Percentiles rank a stretch among this genome's conserved stretches.
These are phyloP conservation scores for Nidularia sp. DNA, from an alignment of 768 basidiomycete genomes.

Conservation along the genomic window DNA sequence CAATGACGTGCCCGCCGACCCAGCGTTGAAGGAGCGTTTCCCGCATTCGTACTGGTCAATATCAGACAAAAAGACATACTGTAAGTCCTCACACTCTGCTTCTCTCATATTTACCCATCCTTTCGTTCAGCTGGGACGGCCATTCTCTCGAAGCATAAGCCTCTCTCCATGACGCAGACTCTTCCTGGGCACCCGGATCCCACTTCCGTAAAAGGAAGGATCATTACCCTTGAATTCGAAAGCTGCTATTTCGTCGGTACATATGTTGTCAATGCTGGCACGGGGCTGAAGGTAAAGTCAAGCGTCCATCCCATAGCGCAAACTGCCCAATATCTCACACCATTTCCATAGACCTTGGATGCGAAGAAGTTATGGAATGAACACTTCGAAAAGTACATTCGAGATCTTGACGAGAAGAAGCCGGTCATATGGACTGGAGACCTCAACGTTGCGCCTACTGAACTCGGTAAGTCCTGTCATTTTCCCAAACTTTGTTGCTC, in stretches of 20 bases:
- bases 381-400: constrained; percentile 73
- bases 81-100: constrained; percentile 30
- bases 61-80: constrained; percentile 74
- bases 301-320: no score
- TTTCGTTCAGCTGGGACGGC: constrained; percentile 68
- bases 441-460: constrained; percentile 82
- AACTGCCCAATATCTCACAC: no score
- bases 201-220: constrained; percentile 63
- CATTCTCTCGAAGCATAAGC: constrained; percentile 73
- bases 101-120: background rate
- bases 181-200: constrained; percentile 78
- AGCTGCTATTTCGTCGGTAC: constrained; percentile 69
- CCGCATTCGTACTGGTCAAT: constrained; percentile 77
- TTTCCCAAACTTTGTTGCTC: background rate
- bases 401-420: constrained; percentile 69
- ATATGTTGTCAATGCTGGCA: constrained; percentile 83
- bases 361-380: constrained; percentile 76
- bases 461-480: constrained; percentile 40
- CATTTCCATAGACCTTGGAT: constrained; percentile 56
- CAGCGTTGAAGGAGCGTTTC: constrained; percentile 50
- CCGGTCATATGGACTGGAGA: constrained; percentile 89
- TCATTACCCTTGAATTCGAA: constrained; percentile 79
- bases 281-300: constrained; percentile 57
- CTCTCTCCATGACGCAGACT: constrained; percentile 56
- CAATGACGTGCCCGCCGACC: constrained; percentile 64